Conservation (phyloP, 768 basidiomycete species). For the Boletus fagicola region DNA sequence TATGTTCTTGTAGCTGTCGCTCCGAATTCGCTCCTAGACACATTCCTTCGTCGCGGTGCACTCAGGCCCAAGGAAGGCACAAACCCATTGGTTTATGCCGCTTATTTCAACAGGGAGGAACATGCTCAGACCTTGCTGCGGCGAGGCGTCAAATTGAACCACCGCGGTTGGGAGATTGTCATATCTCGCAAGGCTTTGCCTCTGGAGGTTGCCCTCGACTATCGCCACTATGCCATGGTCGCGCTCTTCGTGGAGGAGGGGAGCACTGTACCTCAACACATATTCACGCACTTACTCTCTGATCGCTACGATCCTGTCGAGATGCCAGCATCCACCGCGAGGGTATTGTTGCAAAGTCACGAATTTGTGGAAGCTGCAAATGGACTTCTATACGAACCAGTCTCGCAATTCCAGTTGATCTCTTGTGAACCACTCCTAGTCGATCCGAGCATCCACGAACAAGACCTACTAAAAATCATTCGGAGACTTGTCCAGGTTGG, state of each 20-base stretch:
- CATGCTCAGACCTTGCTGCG: too few relatives aligned
- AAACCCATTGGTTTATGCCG: constrained; percentile 4
- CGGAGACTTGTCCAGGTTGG: background rate
- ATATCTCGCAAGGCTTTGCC: background rate
- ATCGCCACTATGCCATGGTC: background rate
- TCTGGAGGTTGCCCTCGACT: background rate
- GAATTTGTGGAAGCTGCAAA: background rate
- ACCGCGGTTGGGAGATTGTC: too few relatives aligned
- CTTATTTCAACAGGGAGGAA: background rate
- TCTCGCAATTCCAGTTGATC: too few relatives aligned
- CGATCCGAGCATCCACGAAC: background rate
- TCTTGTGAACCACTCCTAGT: background rate
- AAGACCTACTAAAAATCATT: background rate
- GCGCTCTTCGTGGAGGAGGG: background rate
- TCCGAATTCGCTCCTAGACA: too few relatives aligned
- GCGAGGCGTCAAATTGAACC: too few relatives aligned
- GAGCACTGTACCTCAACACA: background rate
- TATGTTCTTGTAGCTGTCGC: background rate
- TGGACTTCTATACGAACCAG: background rate
- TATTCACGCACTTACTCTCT: background rate
- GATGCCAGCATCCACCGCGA: background rate
- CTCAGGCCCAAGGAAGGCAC: background rate
- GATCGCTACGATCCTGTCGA: background rate
- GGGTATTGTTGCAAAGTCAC: background rate
- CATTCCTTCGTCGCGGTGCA: background rate